Evolutionary conservation across 495 filamentous ascomycete species (phyloP).

Genomic region (Penicillium goetzii): DNA sequence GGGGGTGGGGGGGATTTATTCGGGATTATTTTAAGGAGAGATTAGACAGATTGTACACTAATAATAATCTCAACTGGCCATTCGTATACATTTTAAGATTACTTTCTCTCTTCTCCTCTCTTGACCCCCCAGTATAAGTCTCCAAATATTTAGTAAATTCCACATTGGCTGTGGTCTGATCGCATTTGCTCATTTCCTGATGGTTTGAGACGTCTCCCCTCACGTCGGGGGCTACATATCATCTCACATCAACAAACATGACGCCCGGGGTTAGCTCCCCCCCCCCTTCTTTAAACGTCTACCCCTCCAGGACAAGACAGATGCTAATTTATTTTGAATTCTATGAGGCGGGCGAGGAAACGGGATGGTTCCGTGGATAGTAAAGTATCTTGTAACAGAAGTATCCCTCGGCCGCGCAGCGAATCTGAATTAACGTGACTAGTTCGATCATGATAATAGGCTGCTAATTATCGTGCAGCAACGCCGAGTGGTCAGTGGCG

Average conservation of each 20-base stretch:
- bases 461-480: constrained; percentile 9
- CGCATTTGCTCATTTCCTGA: constrained; percentile 14
- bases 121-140: too few species aligned
- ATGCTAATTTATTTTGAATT: not conserved
- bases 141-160: too few species aligned
- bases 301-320: not conserved
- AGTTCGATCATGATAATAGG: constrained; percentile 6
- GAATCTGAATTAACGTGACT: constrained; percentile 5
- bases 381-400: not conserved
- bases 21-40: constrained; percentile 4
- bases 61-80: too few species aligned
- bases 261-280: not conserved
- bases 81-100: not conserved
- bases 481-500: constrained; percentile 12
- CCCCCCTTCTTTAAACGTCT: not conserved
- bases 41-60: constrained; percentile 2
- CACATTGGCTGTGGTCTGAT: constrained; percentile 13
- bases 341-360: not conserved
- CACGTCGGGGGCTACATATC: constrained; percentile 9
- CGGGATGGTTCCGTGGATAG: not conserved
- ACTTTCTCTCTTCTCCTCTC: not conserved
- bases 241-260: constrained; percentile 3
- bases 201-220: constrained; percentile 9
- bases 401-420: not conserved
- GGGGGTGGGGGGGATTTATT: not conserved